Conservation (phyloP, 2,329 filamentous ascomycete genomes). For the Aspergillus floridensis region DNA sequence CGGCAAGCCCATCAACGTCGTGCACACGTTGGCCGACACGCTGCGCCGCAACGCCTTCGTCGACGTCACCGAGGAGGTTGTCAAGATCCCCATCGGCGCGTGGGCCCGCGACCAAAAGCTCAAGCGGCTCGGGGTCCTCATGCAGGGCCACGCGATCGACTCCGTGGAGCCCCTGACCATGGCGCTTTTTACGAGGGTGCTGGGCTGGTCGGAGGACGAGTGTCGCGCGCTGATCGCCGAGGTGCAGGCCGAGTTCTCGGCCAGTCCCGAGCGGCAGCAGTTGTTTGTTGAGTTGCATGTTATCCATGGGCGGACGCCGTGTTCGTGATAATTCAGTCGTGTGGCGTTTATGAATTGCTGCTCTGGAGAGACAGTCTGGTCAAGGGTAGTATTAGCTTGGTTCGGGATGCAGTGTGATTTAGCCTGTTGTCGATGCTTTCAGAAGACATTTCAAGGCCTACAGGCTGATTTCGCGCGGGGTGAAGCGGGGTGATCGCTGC, state of each 20-base stretch:
- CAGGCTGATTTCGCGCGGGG: too few species aligned
- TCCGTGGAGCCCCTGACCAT: constrained; percentile 21
- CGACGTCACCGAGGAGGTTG: constrained; percentile 28
- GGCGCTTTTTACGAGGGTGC: constrained; percentile 20
- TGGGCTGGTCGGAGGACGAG: constrained; percentile 25
- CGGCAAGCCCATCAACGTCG: constrained; percentile 26
- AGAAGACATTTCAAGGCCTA: too few species aligned
- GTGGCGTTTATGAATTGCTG: too few species aligned
- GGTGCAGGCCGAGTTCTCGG: constrained; percentile 19
- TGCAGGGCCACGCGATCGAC: constrained; percentile 20
- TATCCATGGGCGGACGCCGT: constrained; percentile 20
- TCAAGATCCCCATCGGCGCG: constrained; percentile 28
- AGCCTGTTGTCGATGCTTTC: too few species aligned
- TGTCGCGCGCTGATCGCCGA: constrained; percentile 21
- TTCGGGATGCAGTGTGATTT: too few species aligned
- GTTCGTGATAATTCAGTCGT: too few species aligned
- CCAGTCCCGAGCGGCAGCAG: constrained; percentile 12
- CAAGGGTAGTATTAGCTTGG: too few species aligned
- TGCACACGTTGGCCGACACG: constrained; percentile 23
- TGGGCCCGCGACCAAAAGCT: constrained; percentile 30
- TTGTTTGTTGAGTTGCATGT: constrained; percentile 21
- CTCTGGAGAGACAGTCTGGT: too few species aligned
- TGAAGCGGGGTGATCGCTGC: too few species aligned
- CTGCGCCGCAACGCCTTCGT: constrained; percentile 34
- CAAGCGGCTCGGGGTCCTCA: constrained; percentile 42